Conservation (phyloP, 163 green algal genomes). For the Scenedesmus sp. region DNA sequence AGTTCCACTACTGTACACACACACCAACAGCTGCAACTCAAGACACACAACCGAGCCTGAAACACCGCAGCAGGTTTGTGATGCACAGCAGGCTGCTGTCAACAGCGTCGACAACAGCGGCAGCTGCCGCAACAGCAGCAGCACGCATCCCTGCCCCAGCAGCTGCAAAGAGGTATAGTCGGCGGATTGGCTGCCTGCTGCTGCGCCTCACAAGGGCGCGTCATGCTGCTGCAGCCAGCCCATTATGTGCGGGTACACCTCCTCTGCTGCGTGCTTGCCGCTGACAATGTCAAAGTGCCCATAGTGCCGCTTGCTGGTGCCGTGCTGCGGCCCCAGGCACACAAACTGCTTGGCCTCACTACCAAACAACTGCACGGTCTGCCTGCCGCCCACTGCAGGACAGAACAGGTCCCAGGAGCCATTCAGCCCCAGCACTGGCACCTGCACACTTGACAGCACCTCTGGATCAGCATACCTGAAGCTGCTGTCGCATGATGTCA, state of each 20-base stretch:
- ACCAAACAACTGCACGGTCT: conserved; percentile 44
- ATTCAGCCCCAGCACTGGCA: conserved; percentile 37
- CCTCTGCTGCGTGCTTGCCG: not conserved
- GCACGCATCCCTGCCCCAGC: not conserved
- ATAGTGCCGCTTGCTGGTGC: conserved; percentile 32
- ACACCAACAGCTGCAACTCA: not conserved
- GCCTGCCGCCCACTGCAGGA: conserved; percentile 29
- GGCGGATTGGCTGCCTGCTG: not conserved
- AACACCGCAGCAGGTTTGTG: not conserved
- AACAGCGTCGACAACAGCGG: not conserved
- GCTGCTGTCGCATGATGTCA: not conserved
- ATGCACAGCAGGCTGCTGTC: not conserved
- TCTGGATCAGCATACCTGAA: conserved; percentile 36
- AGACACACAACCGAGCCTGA: not conserved
- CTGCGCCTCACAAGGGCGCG: not conserved
- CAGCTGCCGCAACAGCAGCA: not conserved
- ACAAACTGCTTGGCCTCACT: conserved; percentile 44
- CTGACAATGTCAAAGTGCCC: conserved; percentile 52
- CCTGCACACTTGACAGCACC: not conserved
- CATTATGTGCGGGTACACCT: conserved; percentile 45
- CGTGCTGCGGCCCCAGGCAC: conserved; percentile 17
- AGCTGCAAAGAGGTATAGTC: not conserved
- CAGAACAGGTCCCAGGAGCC: conserved; percentile 54
- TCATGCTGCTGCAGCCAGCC: conserved; percentile 46
- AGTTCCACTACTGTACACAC: not conserved